Percentiles rank a stretch among this genome's conserved stretches.
Evolutionary conservation across 2,329 filamentous ascomycete genomes (phyloP).

Genomic region (Bisporella sp.): DNA sequence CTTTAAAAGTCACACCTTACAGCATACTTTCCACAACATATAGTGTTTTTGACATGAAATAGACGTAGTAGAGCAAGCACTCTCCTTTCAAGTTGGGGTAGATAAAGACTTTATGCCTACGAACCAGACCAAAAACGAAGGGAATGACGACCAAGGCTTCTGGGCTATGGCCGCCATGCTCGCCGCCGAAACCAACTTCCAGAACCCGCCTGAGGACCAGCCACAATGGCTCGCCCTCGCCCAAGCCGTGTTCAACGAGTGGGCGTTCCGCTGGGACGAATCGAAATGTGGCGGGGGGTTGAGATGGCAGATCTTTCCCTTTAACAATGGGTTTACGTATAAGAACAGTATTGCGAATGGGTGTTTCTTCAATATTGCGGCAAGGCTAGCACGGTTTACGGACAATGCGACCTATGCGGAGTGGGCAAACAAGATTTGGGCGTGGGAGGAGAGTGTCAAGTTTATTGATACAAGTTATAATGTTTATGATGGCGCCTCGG

Average conservation of each 20-base stretch:
- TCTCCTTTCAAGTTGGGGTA: slow-evolving; percentile 67
- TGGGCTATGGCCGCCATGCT: slow-evolving; percentile 66
- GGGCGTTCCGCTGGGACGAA: slow-evolving; percentile 64
- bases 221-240: slow-evolving; percentile 66
- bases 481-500: slow-evolving; percentile 55
- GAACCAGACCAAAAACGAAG: slow-evolving; percentile 52
- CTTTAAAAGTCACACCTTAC: background rate
- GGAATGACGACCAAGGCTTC: slow-evolving; percentile 69
- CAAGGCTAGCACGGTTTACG: slow-evolving; percentile 68
- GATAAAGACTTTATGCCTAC: slow-evolving; percentile 70
- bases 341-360: slow-evolving; percentile 60
- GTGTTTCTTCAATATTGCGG: slow-evolving; percentile 53
- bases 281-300: slow-evolving; percentile 65
- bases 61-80: slow-evolving; percentile 48
- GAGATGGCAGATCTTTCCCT: slow-evolving; percentile 77
- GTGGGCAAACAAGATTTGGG: slow-evolving; percentile 68
- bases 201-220: slow-evolving; percentile 42
- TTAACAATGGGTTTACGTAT: slow-evolving; percentile 75
- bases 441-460: slow-evolving; percentile 53
- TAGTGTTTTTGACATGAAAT: background rate
- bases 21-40: background rate
- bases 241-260: slow-evolving; percentile 65
- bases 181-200: slow-evolving; percentile 60
- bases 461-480: slow-evolving; percentile 48
- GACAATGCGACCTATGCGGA: slow-evolving; percentile 68